Conservation (phyloP, 495 filamentous ascomycete genomes). For the Penicillium salamii region DNA sequence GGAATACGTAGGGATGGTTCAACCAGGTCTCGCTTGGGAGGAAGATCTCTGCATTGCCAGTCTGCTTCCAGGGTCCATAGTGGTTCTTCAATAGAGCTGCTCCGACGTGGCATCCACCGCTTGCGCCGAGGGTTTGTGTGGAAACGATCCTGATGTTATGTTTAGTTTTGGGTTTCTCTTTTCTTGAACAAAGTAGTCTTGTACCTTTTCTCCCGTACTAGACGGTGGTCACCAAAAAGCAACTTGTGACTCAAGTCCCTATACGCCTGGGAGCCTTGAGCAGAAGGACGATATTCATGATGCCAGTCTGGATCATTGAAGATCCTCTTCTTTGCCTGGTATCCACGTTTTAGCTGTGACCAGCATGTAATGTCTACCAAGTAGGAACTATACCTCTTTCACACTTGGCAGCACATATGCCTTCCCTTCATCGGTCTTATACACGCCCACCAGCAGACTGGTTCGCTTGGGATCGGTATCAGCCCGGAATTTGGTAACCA, state of each 20-base stretch:
- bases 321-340: conserved; percentile 13
- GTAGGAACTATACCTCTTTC: conserved; percentile 6
- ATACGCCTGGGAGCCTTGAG: conserved; percentile 10
- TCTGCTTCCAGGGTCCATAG: conserved; percentile 14
- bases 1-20: conserved; percentile 11
- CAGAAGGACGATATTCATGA: conserved; percentile 14
- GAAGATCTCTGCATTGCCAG: conserved; percentile 8
- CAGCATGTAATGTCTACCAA: background rate
- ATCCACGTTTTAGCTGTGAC: background rate
- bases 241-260: conserved; percentile 9
- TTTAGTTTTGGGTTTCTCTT: background rate
- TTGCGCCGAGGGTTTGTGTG: conserved; percentile 13
- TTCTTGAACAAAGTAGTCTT: background rate
- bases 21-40: conserved; percentile 15
- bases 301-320: conserved; percentile 16
- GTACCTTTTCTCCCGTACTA: conserved; percentile 14
- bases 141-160: conserved; percentile 4
- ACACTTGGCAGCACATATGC: conserved; percentile 14
- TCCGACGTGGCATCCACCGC: conserved; percentile 15
- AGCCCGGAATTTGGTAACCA: conserved; percentile 2
- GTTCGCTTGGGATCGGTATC: conserved; percentile 11
- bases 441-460: conserved; percentile 16
- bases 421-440: conserved; percentile 15
- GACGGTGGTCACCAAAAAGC: conserved; percentile 15
- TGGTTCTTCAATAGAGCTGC: conserved; percentile 9